phyloP scores from a whole-genome alignment of 2,329 filamentous ascomycete genomes.

The Penicillium sp. region DNA sequence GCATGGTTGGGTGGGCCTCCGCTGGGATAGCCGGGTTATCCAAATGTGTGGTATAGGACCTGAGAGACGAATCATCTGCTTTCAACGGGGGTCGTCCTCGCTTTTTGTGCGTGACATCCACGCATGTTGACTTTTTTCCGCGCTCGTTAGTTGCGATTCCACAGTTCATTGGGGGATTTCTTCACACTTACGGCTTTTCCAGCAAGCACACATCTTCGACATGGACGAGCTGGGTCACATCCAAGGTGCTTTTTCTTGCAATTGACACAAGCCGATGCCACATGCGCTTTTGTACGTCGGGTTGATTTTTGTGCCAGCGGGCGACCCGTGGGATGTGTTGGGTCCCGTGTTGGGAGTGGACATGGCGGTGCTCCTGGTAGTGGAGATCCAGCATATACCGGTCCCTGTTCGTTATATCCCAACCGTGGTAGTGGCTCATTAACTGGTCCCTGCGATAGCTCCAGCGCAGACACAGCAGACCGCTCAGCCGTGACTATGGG shows the following conservation, averaged over 20 bases:
- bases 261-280: conserved; percentile 49
- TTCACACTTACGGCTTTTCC: conserved; percentile 45
- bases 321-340: conserved; percentile 24
- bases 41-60: conserved; percentile 30
- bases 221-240: conserved; percentile 47
- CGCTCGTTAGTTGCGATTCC: background rate
- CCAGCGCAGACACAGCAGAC: conserved; percentile 7
- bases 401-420: conserved; percentile 20
- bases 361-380: conserved; percentile 24
- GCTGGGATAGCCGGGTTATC: conserved; percentile 27
- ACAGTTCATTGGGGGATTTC: background rate
- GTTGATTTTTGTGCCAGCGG: conserved; percentile 39
- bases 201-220: conserved; percentile 46
- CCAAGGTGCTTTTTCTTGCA: conserved; percentile 50
- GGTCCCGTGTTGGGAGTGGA: conserved; percentile 25
- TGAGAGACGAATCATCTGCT: conserved; percentile 41
- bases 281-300: conserved; percentile 47
- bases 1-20: conserved; percentile 25
- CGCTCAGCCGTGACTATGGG: conserved; percentile 19
- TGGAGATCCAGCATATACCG: conserved; percentile 12
- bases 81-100: conserved; percentile 45
- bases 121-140: conserved; percentile 39
- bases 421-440: conserved; percentile 22
- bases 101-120: conserved; percentile 50
- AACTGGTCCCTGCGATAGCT: conserved; percentile 17